Evolutionary conservation across 768 basidiomycete species (phyloP).

Genomic region (Leccinum olivaceopallidum): DNA sequence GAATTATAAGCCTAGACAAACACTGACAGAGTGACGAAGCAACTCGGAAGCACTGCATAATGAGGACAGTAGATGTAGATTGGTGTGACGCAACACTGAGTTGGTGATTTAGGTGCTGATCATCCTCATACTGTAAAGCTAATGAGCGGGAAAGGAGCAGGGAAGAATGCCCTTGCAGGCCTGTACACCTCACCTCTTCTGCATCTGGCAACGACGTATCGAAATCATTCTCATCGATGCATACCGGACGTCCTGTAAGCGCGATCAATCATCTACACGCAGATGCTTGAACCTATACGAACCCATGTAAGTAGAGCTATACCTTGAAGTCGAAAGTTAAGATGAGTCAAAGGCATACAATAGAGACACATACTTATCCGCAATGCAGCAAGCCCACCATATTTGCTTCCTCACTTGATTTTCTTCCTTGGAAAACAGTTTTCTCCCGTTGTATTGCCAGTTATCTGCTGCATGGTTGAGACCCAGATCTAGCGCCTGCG

Average conservation of each 20-base stretch:
- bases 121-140: slow-evolving; percentile 54
- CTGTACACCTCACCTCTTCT: slow-evolving; percentile 43
- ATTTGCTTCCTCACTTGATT: slow-evolving; percentile 72
- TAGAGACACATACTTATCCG: slow-evolving; percentile 57
- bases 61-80: slow-evolving; percentile 41
- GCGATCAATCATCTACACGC: slow-evolving; percentile 8
- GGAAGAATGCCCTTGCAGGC: background rate
- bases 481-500: slow-evolving; percentile 76
- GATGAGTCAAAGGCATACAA: slow-evolving; percentile 2
- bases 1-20: slow-evolving; percentile 6
- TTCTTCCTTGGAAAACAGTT: slow-evolving; percentile 64
- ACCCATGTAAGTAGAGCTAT: slow-evolving; percentile 78
- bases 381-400: slow-evolving; percentile 76
- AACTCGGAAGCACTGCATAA: slow-evolving; percentile 57
- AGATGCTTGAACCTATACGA: slow-evolving; percentile 8
- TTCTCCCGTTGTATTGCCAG: slow-evolving; percentile 65
- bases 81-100: slow-evolving; percentile 40
- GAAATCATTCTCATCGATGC: slow-evolving; percentile 69
- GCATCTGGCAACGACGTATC: slow-evolving; percentile 63
- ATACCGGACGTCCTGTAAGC: slow-evolving; percentile 58
- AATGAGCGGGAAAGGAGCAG: slow-evolving; percentile 5
- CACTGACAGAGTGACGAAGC: slow-evolving; percentile 59
- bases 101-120: slow-evolving; percentile 51
- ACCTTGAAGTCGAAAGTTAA: slow-evolving; percentile 38
- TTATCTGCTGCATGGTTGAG: slow-evolving; percentile 75